These are phyloP conservation scores for Dispira simplex DNA, from an alignment of 192 early-diverging fungal genomes.

Conservation along the genomic window DNA sequence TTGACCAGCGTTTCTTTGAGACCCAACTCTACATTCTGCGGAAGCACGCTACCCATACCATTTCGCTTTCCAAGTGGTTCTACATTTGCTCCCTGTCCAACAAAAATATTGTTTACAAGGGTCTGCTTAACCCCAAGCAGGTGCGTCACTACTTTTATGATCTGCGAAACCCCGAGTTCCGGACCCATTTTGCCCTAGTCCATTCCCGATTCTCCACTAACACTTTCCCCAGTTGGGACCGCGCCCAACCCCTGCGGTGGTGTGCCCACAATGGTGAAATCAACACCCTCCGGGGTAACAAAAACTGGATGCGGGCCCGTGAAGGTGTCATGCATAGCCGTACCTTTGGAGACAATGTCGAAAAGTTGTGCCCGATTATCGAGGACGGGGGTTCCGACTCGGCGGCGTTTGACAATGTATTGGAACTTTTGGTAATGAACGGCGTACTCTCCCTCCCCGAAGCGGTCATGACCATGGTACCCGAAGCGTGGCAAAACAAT, in stretches of 20 bases:
- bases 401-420: conserved; percentile 91
- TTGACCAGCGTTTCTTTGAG: conserved; percentile 54
- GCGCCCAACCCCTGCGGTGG: conserved; percentile 97
- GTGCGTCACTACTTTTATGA: conserved; percentile 90
- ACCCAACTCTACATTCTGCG: conserved; percentile 77
- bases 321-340: conserved; percentile 87
- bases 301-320: conserved; percentile 99
- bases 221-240: conserved; percentile 98
- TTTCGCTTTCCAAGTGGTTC: conserved; percentile 80
- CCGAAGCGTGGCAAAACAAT: conserved; percentile 96
- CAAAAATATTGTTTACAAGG: conserved; percentile 95
- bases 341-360: conserved; percentile 59
- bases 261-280: conserved; percentile 99
- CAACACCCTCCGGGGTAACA: conserved; percentile 97
- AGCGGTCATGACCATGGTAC: conserved; percentile 98
- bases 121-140: conserved; percentile 85
- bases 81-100: conserved; percentile 93
- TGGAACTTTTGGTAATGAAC: conserved; percentile 87
- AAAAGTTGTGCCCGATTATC: conserved; percentile 81
- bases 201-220: conserved; percentile 99
- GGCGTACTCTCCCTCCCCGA: conserved; percentile 84
- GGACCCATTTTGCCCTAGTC: conserved; percentile 89
- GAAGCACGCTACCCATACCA: conserved; percentile 78
- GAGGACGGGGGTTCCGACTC: conserved; percentile 95
- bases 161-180: conserved; percentile 64